phyloP scores from a whole-genome alignment of 306 rosid species.

The Heteromeles arbutifolia region DNA sequence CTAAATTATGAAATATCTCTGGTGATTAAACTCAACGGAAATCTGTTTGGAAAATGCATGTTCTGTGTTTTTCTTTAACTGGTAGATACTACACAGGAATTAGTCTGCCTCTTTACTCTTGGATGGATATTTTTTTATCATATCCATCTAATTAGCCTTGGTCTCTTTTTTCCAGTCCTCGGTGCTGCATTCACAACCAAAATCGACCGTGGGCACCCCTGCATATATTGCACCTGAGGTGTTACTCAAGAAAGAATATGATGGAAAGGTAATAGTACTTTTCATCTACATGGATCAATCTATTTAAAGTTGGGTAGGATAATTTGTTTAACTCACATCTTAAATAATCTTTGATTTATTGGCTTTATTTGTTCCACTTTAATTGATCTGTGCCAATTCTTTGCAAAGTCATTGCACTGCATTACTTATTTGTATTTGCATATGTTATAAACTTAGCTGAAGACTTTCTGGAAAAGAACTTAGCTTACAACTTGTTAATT shows the following conservation, averaged over 20 bases:
- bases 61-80: neutral
- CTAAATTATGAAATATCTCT: neutral
- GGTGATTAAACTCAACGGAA: neutral
- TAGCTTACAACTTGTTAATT: constrained; percentile 3
- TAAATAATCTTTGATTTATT: neutral
- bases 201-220: constrained; percentile 96
- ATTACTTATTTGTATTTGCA: neutral
- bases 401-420: neutral
- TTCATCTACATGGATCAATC: neutral
- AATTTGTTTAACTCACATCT: neutral
- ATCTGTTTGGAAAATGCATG: neutral
- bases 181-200: constrained; percentile 91
- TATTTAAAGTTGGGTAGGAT: neutral
- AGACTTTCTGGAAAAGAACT: neutral
- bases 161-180: constrained; percentile 59
- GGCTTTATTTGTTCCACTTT: neutral
- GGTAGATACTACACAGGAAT: neutral
- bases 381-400: neutral
- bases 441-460: neutral
- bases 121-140: neutral
- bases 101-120: neutral
- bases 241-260: constrained; percentile 91
- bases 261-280: constrained; percentile 71
- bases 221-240: constrained; percentile 98
- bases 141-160: constrained; percentile 17